Base-by-base conservation (phyloP, 192 early-diverging fungal genomes). In the Thamnidium elegans region DNA sequence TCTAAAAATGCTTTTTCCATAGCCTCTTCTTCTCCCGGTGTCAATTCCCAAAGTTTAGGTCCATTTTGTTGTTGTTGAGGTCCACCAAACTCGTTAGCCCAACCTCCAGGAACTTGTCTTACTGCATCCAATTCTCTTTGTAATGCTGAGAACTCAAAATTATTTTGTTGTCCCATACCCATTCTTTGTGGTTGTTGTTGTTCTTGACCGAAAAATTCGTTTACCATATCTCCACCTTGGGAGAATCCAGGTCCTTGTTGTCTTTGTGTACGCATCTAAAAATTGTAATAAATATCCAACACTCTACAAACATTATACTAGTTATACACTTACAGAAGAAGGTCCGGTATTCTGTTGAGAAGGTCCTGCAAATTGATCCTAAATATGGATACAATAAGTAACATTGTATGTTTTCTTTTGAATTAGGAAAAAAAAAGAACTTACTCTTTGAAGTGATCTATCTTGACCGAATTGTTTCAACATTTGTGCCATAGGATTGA, bases 401-500 rank as follows among this genome's bases (percentile, higher is more conserved):
- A 11, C 17, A 15, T 13, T 19, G 53, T 11, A 14, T n/a, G 20
- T 17, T 58, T 20, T 19, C 17, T 20, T 20, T 0, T 58, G n/a
- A 26, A 26, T 26, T 26, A 26, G 26, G 26, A 3, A 26, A 26
- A n/a, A n/a, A n/a, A n/a, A n/a, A n/a, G n/a, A n/a, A 26, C 45
- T 64, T 85, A 86, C 93, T 81, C 88, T 87, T 68, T 93, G 88
- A 17, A 90, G 69, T 3, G 89, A 90, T 32, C 79, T 77, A 75
- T 94, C 88, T 48, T 89, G 81, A 66, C 84, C 74, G 63, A 96
- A 81, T 70, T 91, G 89, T 77, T 96, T 94, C 68, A 87, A 82
- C 68, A 96, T 84, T 55, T 85, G 84, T 21, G 63, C 73, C 79
- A 96, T 79, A 6, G 92, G 84, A 67, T 91, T 96, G 43, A 78